A percentile compares a stretch with the other conserved stretches of the same genome.
Conservation (phyloP, 2,329 filamentous ascomycete genomes). For the Ophiocordyceps robertsii region DNA sequence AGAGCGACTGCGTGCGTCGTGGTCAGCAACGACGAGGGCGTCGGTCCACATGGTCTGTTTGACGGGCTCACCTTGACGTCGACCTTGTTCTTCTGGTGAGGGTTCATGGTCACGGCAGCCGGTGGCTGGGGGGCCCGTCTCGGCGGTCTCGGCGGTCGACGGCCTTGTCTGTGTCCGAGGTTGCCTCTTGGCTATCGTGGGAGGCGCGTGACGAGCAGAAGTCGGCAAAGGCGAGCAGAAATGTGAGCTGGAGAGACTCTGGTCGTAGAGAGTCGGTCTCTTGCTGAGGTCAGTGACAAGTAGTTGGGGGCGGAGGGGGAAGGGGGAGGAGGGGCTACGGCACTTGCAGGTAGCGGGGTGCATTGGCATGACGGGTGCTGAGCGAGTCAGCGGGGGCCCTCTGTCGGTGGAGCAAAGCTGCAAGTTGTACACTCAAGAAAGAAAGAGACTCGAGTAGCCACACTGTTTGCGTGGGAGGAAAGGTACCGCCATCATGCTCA, state of each 20-base stretch:
- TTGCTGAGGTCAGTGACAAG: neutral
- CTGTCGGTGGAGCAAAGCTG: too few relatives aligned
- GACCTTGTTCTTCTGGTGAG: constrained; percentile 96
- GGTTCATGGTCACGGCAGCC: constrained; percentile 55
- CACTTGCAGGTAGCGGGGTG: constrained; percentile 1
- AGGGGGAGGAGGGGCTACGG: neutral
- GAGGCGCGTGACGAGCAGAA: neutral
- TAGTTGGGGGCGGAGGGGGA: neutral
- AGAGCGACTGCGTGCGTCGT: constrained; percentile 56
- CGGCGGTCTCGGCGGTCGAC: neutral
- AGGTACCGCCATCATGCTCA: too few relatives aligned
- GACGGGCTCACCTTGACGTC: constrained; percentile 69
- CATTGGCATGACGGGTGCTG: neutral
- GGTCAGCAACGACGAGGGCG: neutral
- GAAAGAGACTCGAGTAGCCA: too few relatives aligned
- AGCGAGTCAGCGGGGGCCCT: neutral
- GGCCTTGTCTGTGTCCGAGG: neutral
- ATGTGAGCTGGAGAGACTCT: too few relatives aligned
- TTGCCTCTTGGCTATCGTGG: too few relatives aligned
- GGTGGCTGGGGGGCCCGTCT: neutral
- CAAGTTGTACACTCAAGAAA: too few relatives aligned
- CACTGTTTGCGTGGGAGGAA: too few relatives aligned
- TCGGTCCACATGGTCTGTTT: neutral
- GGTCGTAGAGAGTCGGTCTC: too few relatives aligned
- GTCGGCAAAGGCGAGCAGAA: too few relatives aligned